Evolutionary conservation across 768 basidiomycete genomes (phyloP), one percentile per base, ranked within the genome.

Genomic region (Pisolithus tinctorius): DNA sequence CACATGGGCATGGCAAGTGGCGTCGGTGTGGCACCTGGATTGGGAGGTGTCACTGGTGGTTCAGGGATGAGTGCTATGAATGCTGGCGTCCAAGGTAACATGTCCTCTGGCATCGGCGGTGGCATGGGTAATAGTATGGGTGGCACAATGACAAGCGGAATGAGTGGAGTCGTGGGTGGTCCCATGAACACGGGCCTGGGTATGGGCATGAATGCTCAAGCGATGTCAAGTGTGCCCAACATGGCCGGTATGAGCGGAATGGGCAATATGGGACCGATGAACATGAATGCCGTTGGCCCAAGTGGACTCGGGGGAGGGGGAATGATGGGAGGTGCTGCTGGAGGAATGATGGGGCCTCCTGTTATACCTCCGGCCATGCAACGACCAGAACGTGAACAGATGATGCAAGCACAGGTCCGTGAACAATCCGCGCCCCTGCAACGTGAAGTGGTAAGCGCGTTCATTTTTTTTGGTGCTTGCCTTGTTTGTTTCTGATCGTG

Each of bases 291-390:
- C 11, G 20, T 53, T 3, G 45, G 45, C 11, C 52, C 58, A 6
- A 46, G 59, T 48, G 59, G 51, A 34, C 45, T 67, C 39, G 60
- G 58, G n/a, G 27, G 57, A 2, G 59, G 59, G 4, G 59, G 57
- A 23, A 53, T 65, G 43, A 56, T 66, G 55, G 64, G 63, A n/a
- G 65, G 61, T 17, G 60, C 64, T 10, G 60, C 58, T 2, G 65
- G 65, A 30, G 63, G 70, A 23, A 51, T 72, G 41, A 74, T 73
- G 73, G 70, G 71, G 10, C 73, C 71, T 4, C 73, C 73, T 23
- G 63, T 68, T 23, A 50, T 68, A 38, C 65, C 65, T 4, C 65
- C 65, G 14, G 23, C 49, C 8, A 49, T 69, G 50, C 53, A 60
- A 37, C 56, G 66, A 46, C 51, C 56, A 26, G 53, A 62, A 30